Evolutionary conservation across 2,329 filamentous ascomycete species (phyloP).

Genomic region (Tolypocladium guangdongense): DNA sequence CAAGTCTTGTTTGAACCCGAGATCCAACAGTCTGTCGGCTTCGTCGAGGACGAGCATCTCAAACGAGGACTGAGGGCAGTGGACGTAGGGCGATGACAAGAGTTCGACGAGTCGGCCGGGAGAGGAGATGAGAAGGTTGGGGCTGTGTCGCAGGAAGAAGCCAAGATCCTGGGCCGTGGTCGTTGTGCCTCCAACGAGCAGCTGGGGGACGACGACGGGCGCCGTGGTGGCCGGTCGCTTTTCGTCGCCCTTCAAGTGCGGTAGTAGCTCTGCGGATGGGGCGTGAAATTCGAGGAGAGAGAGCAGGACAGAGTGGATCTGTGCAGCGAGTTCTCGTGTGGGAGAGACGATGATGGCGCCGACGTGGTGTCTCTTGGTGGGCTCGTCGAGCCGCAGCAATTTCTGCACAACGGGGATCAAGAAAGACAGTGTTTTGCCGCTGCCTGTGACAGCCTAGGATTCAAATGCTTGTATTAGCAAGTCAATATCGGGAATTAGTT

Average conservation of each 20-base stretch:
- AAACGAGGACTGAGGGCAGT: slow-evolving; percentile 80
- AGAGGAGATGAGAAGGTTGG: slow-evolving; percentile 83
- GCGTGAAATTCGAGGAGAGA: slow-evolving; percentile 74
- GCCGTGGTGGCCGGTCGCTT: slow-evolving; percentile 36
- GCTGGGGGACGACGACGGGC: slow-evolving; percentile 65
- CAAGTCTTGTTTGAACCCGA: slow-evolving; percentile 87
- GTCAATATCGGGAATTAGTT: background rate
- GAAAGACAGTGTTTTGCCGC: slow-evolving; percentile 82
- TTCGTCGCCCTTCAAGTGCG: slow-evolving; percentile 41
- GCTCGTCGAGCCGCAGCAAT: slow-evolving; percentile 67
- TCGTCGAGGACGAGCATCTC: slow-evolving; percentile 91
- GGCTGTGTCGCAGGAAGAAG: slow-evolving; percentile 70
- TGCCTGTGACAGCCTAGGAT: slow-evolving; percentile 68
- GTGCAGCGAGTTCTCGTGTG: slow-evolving; percentile 77
- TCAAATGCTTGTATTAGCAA: background rate
- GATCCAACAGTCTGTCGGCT: slow-evolving; percentile 81
- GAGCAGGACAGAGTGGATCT: slow-evolving; percentile 74
- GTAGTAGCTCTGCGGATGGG: slow-evolving; percentile 58
- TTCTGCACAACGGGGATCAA: slow-evolving; percentile 75
- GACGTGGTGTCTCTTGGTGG: slow-evolving; percentile 81
- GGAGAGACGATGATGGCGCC: slow-evolving; percentile 87
- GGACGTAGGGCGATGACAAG: slow-evolving; percentile 74
- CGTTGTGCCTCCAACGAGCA: slow-evolving; percentile 70
- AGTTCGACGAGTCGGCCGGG: slow-evolving; percentile 85
- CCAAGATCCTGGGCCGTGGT: slow-evolving; percentile 81